Evolutionary conservation across 2,329 filamentous ascomycete species (phyloP).

Genomic region (Clonostachys rhizophaga): DNA sequence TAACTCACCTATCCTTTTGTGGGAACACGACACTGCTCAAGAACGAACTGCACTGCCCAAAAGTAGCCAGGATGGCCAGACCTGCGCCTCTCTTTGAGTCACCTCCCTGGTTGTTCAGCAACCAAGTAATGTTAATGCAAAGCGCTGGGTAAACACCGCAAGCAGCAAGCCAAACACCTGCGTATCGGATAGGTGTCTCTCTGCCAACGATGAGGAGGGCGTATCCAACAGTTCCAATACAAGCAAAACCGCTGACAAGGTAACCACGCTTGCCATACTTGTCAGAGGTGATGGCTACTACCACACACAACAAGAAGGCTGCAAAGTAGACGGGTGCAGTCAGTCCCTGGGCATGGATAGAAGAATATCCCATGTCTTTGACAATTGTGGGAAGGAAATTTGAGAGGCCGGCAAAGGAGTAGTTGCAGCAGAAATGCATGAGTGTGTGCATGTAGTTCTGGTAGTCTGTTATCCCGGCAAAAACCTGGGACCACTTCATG

Average conservation of each 20-base stretch:
- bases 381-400: conserved; percentile 35
- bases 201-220: conserved; percentile 12
- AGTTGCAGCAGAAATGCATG: conserved; percentile 32
- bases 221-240: conserved; percentile 22
- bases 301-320: conserved; percentile 25
- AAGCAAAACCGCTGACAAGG: conserved; percentile 16
- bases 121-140: conserved; percentile 20
- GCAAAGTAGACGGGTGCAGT: conserved; percentile 32
- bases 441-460: conserved; percentile 24
- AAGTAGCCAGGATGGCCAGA: conserved; percentile 11
- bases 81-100: conserved; percentile 19
- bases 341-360: conserved; percentile 30
- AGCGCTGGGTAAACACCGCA: conserved; percentile 22
- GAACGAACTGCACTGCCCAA: conserved; percentile 22
- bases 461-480: conserved; percentile 22
- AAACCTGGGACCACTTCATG: conserved; percentile 14
- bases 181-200: conserved; percentile 22
- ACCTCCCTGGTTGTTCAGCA: conserved; percentile 20
- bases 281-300: conserved; percentile 24
- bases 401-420: conserved; percentile 28
- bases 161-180: conserved; percentile 26
- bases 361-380: conserved; percentile 28
- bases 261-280: conserved; percentile 23
- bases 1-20: conserved; percentile 10
- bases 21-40: conserved; percentile 16